Evolutionary conservation across 495 filamentous ascomycete genomes (phyloP).

Genomic region (Aspergillus hancockii): DNA sequence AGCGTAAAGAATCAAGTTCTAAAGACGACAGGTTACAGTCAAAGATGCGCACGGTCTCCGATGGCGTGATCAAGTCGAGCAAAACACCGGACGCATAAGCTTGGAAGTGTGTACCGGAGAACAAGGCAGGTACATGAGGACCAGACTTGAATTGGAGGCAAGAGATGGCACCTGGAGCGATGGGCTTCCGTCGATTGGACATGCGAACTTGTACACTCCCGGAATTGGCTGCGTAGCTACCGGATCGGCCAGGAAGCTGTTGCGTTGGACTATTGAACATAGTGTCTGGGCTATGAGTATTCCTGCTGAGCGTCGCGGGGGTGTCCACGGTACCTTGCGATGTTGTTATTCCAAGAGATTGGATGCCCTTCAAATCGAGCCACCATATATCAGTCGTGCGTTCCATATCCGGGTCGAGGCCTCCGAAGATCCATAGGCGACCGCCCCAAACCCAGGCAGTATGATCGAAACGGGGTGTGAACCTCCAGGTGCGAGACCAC

Average conservation of each 20-base stretch:
- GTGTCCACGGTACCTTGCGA: conserved; percentile 64
- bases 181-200: conserved; percentile 65
- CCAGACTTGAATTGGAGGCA: conserved; percentile 87
- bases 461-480: conserved; percentile 91
- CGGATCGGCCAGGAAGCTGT: conserved; percentile 54
- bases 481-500: conserved; percentile 95
- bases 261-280: conserved; percentile 41
- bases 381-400: conserved; percentile 94
- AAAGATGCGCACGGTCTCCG: conserved; percentile 75
- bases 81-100: conserved; percentile 90
- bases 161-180: conserved; percentile 86
- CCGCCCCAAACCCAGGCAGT: conserved; percentile 88
- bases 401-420: conserved; percentile 91
- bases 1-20: conserved; percentile 80
- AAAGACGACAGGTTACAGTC: conserved; percentile 90
- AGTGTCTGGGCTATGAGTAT: conserved; percentile 48
- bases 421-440: conserved; percentile 96
- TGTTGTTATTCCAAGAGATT: conserved; percentile 74
- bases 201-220: conserved; percentile 81
- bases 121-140: conserved; percentile 81
- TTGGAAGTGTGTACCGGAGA: conserved; percentile 90
- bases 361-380: conserved; percentile 88
- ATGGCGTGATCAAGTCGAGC: conserved; percentile 90
- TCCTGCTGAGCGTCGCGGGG: conserved; percentile 27
- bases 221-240: conserved; percentile 86